phyloP scores from a whole-genome alignment of 768 basidiomycete genomes.

The Trametes meyenii region DNA sequence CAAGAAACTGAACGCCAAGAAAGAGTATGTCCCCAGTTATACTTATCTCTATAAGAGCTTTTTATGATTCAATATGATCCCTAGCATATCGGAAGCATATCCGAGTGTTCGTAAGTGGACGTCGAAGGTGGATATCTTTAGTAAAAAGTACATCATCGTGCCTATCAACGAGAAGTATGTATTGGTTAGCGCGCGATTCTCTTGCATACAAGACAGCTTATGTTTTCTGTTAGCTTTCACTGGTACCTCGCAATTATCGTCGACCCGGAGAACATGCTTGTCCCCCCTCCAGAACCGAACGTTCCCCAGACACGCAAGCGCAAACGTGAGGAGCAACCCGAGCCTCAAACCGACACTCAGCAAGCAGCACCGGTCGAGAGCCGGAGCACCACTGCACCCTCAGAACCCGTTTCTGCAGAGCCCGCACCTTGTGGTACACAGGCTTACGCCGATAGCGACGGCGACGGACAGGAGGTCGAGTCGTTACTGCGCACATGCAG shows the following conservation, averaged over 20 bases:
- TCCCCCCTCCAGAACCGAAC: conserved; percentile 43
- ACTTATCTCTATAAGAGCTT: neutral
- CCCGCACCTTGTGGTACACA: neutral
- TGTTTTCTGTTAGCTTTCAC: conserved; percentile 62
- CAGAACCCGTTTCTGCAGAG: conserved; percentile 12
- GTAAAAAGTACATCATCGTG: conserved; percentile 90
- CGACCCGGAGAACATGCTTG: conserved; percentile 66
- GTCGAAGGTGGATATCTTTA: conserved; percentile 81
- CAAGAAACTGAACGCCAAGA: conserved; percentile 83
- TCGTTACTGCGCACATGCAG: conserved; percentile 19
- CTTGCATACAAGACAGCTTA: neutral
- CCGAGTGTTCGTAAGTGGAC: conserved; percentile 94
- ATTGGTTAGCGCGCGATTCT: neutral
- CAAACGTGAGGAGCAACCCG: conserved; percentile 28
- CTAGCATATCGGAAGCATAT: conserved; percentile 62
- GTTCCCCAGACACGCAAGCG: conserved; percentile 32
- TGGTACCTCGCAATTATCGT: conserved; percentile 98
- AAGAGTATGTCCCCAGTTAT: conserved; percentile 41
- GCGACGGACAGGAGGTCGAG: conserved; percentile 26
- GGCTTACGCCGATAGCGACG: conserved; percentile 20
- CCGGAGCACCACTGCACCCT: conserved; percentile 1
- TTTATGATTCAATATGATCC: conserved; percentile 37
- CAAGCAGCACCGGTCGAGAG: neutral
- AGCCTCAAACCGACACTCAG: neutral
- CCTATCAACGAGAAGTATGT: conserved; percentile 96